Evolutionary conservation across 148 eudicot genomes (phyloP), one percentile per base, ranked within the genome.

Genomic region (Bassia scoparia): DNA sequence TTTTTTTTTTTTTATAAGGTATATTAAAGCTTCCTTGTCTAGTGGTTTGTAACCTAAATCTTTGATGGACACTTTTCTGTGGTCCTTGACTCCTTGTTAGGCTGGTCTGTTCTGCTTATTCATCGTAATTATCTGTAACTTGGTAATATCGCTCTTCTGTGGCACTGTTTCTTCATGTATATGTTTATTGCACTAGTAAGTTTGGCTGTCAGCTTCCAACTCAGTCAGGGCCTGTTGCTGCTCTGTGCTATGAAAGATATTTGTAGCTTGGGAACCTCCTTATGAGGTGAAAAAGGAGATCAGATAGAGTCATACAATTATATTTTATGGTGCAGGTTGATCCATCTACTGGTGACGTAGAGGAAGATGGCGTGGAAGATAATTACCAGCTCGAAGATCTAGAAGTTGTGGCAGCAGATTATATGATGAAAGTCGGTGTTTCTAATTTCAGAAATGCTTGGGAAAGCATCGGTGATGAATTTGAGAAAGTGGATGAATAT

Each of bases 391-490:
- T 95, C 69, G 98, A 95, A 84, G 98, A 95, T 71, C 77, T 88
- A 54, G 98, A 95, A 77, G 90, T 95, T 66, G 94, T 81, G 56
- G 87, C 97, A 66, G 99, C 99, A 12, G 99, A 95, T 88, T 95
- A 95, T 74, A 83, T 95, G 78, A 79, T 91, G 43, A 95, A 85
- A 77, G 86, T 91, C 6, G 99, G 92, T 14, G 96, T 89, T 55
- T 91, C 97, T 49, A 95, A 95, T 76, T 95, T 95, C 73, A 87
- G 83, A 77, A 91, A 95, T 79, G 99, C 99, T 37, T 95, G 99
- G 99, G 99, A 95, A 71, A 95, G 88, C 85, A 73, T 91, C 85
- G 96, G 84, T 64, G 78, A 85, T 2, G 94, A 95, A 58, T 78
- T 65, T 74, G 99, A 95, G 80, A 88, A 86, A 58, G 86, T 88